Conservation (phyloP, 2,329 filamentous ascomycete genomes). For the Alternaria triticina region DNA sequence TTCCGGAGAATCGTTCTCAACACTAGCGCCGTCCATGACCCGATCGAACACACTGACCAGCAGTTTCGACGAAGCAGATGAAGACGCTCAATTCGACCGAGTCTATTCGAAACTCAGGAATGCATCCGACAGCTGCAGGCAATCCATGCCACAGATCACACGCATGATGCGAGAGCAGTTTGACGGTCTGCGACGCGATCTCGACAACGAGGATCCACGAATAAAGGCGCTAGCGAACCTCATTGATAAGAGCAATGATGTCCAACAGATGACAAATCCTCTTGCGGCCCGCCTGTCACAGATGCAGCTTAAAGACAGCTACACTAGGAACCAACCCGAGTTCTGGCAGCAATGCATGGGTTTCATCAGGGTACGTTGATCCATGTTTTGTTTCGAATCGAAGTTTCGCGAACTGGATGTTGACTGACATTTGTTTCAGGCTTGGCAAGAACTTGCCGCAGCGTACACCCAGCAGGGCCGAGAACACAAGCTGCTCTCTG, state of each 20-base stretch:
- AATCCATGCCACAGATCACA: conserved; percentile 66
- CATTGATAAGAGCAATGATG: conserved; percentile 72
- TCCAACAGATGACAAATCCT: conserved; percentile 74
- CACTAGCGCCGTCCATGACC: conserved; percentile 56
- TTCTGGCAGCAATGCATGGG: conserved; percentile 75
- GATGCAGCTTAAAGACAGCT: conserved; percentile 86
- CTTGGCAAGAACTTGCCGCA: conserved; percentile 70
- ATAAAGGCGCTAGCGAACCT: conserved; percentile 60
- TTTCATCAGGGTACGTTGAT: conserved; percentile 63
- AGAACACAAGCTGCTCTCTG: conserved; percentile 57
- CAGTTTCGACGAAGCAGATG: conserved; percentile 68
- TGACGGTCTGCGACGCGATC: conserved; percentile 36
- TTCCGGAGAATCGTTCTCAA: conserved; percentile 80
- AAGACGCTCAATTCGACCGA: conserved; percentile 80
- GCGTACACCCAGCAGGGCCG: conserved; percentile 43
- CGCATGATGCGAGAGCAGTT: conserved; percentile 37
- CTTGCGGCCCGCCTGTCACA: conserved; percentile 75
- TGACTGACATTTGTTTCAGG: conserved; percentile 52
- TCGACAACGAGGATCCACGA: conserved; percentile 43
- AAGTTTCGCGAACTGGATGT: conserved; percentile 14
- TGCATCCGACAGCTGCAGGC: conserved; percentile 75
- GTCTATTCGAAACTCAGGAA: conserved; percentile 79
- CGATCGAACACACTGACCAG: conserved; percentile 62
- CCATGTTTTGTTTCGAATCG: conserved; percentile 6
- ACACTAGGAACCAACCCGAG: conserved; percentile 68